Conservation (phyloP, 2,329 filamentous ascomycete genomes). For the Aspergillus niger region DNA sequence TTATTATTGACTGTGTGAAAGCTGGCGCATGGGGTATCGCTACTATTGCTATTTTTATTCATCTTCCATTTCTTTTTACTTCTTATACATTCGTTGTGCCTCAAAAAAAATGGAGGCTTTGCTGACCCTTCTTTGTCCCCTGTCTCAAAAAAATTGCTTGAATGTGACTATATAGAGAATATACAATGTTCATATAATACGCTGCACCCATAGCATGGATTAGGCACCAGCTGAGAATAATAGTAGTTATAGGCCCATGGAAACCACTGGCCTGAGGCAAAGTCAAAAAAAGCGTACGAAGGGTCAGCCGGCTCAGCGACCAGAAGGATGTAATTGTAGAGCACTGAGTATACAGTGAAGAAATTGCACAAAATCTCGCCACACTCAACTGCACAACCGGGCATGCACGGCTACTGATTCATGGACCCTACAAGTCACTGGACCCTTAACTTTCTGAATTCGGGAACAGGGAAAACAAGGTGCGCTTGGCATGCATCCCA, state of each 20-base stretch:
- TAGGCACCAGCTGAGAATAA: neutral
- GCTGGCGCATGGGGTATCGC: slow-evolving; percentile 1
- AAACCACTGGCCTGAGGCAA: too few species aligned
- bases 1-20: neutral
- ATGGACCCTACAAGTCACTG: too few species aligned
- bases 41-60: neutral
- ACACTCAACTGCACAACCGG: too few species aligned
- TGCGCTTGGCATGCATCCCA: neutral
- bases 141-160: neutral
- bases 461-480: neutral
- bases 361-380: too few species aligned
- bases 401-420: too few species aligned
- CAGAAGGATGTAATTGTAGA: too few species aligned
- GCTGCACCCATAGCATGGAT: too few species aligned
- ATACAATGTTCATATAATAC: neutral
- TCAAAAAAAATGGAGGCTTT: neutral
- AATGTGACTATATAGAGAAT: neutral
- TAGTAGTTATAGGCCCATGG: neutral
- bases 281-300: too few species aligned
- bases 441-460: too few species aligned
- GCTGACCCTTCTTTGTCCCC: neutral
- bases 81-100: neutral
- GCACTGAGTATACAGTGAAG: too few species aligned
- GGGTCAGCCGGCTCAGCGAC: too few species aligned
- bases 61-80: neutral